These are phyloP conservation scores for Helicocarpus griseus DNA, from an alignment of 2,329 filamentous ascomycete species.

Conservation along the genomic window DNA sequence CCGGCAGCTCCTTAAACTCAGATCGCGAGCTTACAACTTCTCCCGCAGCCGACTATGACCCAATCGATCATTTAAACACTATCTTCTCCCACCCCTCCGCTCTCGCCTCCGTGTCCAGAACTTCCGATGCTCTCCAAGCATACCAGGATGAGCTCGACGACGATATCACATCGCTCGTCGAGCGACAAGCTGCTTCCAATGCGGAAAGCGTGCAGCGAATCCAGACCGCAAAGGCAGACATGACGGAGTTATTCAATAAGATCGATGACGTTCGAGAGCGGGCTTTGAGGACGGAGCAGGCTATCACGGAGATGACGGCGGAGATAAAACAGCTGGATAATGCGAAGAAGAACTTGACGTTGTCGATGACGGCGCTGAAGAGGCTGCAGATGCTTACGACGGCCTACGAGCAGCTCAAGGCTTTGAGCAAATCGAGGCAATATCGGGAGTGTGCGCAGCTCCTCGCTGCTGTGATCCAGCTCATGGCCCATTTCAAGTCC, in stretches of 20 bases:
- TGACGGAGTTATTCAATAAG: constrained; percentile 82
- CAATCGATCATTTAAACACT: constrained; percentile 82
- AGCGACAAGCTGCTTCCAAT: constrained; percentile 71
- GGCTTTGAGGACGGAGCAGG: constrained; percentile 83
- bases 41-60: constrained; percentile 70
- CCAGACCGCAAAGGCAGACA: constrained; percentile 79
- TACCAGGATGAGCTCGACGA: constrained; percentile 75
- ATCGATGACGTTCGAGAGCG: constrained; percentile 87
- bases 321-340: constrained; percentile 96
- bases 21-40: neutral
- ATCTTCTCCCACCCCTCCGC: constrained; percentile 87
- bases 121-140: constrained; percentile 61
- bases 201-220: constrained; percentile 84
- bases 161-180: constrained; percentile 64
- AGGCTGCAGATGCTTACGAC: constrained; percentile 97
- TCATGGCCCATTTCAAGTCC: constrained; percentile 97
- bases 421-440: constrained; percentile 72
- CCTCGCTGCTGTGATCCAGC: constrained; percentile 87
- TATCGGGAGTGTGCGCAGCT: constrained; percentile 92
- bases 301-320: constrained; percentile 97
- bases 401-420: constrained; percentile 91
- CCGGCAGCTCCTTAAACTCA: neutral
- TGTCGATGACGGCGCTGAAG: constrained; percentile 97
- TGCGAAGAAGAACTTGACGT: constrained; percentile 90
- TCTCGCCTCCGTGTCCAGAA: constrained; percentile 63